Conservation (phyloP, 225 moss, liverwort and hornwort species). For the Pleurozium schreberi region DNA sequence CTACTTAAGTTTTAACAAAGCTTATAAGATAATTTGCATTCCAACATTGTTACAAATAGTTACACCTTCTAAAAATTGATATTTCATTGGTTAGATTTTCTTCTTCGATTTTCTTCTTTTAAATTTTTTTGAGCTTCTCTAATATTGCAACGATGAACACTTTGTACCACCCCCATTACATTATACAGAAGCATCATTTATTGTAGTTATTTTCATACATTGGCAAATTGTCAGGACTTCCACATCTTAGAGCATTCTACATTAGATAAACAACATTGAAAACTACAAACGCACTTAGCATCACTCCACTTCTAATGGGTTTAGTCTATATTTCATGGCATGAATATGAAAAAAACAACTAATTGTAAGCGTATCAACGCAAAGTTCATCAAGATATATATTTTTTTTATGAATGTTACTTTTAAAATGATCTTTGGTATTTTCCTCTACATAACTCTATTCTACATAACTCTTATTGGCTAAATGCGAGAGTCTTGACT, state of each 20-base stretch:
- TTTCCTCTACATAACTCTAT: too few species aligned
- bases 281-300: neutral
- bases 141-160: neutral
- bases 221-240: neutral
- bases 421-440: neutral
- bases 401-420: neutral
- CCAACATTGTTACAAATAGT: neutral
- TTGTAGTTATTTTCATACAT: neutral
- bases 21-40: neutral
- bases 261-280: rapidly evolving
- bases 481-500: neutral
- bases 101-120: neutral
- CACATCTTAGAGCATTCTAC: neutral
- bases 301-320: neutral
- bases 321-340: neutral
- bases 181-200: neutral
- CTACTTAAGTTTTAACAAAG: neutral
- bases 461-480: too few species aligned
- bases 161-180: neutral
- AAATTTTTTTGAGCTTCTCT: neutral
- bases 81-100: neutral
- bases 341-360: neutral
- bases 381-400: neutral
- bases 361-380: neutral
- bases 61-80: rapidly evolving